Base-by-base conservation (phyloP, 495 filamentous ascomycete species). In the Xylaria bambusicola region DNA sequence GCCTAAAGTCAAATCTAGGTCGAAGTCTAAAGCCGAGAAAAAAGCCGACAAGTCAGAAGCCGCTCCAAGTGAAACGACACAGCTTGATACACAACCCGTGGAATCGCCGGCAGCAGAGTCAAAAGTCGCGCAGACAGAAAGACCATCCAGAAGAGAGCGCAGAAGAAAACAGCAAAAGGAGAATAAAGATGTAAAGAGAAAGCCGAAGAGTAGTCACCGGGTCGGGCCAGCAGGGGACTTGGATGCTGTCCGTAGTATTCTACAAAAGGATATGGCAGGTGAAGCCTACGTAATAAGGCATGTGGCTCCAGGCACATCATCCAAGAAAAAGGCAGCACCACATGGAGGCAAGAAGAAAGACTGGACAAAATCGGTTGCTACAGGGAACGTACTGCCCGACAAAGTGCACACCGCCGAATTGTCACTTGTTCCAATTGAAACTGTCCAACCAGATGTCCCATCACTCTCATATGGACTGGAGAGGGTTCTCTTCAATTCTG, bases 401-500 rank as follows among this genome's bases (percentile, higher is more conserved):
- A 9, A 58, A 44, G 63, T 76, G 38, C 35, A 56, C 21, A 31
- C 75, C n/a, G 40, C 57, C 6, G 18, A 65, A 1, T 63, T 80
- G 18, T 23, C 59, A 0, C 57, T 77, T n/a, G 31, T 27, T 6
- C 72, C 80, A 13, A 56, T 94, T 42, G 71, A 83, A 24, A 70
- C 81, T 29, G 65, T 76, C 10, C 82, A 80, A 31, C 73, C 84
- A 12, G 77, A 81, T 13, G 88, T 97, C 10, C 91, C 94, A 3
- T 67, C 68, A 2, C 75, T 98, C 8, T 80, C 87, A 1, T 90
- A 95, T 70, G 91, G 87, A 10, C 80, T 98, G 1, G 91, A 97
- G 49, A 82, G 94, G 40, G 94, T 94, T 35, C 76, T 98, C 4
- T 98, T 98, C 80, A 98, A 97, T 71, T 90, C 92, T 3, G 93